Evolutionary conservation across 345 rosid species (phyloP).

Genomic region (Gossypium mustelinum): DNA sequence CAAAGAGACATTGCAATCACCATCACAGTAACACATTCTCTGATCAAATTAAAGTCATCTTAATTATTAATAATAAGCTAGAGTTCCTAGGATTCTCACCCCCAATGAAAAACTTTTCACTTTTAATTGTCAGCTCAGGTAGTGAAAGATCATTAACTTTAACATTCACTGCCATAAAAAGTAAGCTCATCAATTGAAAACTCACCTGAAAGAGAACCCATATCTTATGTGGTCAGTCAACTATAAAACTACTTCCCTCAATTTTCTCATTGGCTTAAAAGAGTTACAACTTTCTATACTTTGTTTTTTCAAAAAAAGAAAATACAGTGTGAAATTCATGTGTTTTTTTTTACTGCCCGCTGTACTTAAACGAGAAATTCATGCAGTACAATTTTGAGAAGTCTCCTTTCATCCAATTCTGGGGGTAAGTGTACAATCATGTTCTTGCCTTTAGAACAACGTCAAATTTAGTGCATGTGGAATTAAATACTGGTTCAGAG

Average conservation of each 20-base stretch:
- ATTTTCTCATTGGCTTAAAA: not conserved
- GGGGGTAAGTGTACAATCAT: no score
- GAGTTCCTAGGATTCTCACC: not conserved
- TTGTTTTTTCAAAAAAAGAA: not conserved
- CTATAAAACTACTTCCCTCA: no score
- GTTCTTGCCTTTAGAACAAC: not conserved
- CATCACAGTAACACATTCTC: conserved; percentile 18
- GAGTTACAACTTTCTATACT: not conserved
- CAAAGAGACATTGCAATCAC: conserved; percentile 23
- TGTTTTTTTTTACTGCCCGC: not conserved
- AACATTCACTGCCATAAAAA: not conserved
- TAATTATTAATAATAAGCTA: no score
- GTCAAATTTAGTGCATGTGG: not conserved
- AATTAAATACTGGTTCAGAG: no score
- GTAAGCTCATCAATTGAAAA: not conserved
- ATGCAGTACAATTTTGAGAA: not conserved
- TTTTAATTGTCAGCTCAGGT: not conserved
- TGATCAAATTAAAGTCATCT: not conserved
- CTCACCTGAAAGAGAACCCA: not conserved
- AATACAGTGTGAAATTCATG: not conserved
- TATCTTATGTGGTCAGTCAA: no score
- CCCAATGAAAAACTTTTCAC: not conserved
- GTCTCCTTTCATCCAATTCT: not conserved
- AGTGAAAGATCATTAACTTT: not conserved
- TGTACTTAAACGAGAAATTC: no score